A percentile compares a stretch with the other conserved stretches of the same genome.
Conservation (phyloP, 2,329 filamentous ascomycete genomes). For the Amauroascus verrucosus region DNA sequence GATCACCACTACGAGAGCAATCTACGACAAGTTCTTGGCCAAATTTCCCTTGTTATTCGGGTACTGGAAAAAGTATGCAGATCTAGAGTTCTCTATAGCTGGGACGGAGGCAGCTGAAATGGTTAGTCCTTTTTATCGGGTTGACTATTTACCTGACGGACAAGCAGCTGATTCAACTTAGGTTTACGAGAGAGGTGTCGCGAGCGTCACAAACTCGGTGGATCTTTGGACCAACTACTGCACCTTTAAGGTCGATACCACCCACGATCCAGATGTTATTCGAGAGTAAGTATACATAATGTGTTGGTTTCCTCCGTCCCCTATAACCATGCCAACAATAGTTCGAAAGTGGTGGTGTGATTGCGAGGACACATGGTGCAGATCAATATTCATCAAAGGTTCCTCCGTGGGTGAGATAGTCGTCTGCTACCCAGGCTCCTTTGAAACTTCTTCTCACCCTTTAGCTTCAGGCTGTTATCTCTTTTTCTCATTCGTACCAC, state of each 20-base stretch:
- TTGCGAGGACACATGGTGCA: conserved; percentile 28
- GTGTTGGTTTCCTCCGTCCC: conserved; percentile 57
- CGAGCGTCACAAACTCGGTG: conserved; percentile 84
- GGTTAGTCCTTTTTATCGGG: conserved; percentile 46
- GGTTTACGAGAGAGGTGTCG: conserved; percentile 92
- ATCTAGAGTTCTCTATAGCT: conserved; percentile 91
- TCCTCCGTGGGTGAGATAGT: conserved; percentile 56
- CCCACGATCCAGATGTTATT: conserved; percentile 85
- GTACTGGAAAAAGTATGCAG: conserved; percentile 99
- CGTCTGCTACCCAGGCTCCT: conserved; percentile 41
- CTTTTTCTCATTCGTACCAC: conserved; percentile 30
- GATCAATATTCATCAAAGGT: conserved; percentile 27
- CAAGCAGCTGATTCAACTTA: conserved; percentile 28
- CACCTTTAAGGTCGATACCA: conserved; percentile 94
- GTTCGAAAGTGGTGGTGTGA: conserved; percentile 30
- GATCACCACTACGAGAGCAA: conserved; percentile 72
- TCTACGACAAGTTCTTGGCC: conserved; percentile 84
- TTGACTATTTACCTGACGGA: conserved; percentile 1
- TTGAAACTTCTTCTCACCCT: conserved; percentile 43
- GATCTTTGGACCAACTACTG: conserved; percentile 98
- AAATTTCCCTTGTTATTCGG: conserved; percentile 95
- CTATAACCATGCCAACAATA: conserved; percentile 38
- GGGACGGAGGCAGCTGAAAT: conserved; percentile 96
- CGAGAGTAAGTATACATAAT: conserved; percentile 86
- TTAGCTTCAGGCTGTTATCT: conserved; percentile 42